Conservation (phyloP, 2,329 filamentous ascomycete species). For the Blastomyces percursus region DNA sequence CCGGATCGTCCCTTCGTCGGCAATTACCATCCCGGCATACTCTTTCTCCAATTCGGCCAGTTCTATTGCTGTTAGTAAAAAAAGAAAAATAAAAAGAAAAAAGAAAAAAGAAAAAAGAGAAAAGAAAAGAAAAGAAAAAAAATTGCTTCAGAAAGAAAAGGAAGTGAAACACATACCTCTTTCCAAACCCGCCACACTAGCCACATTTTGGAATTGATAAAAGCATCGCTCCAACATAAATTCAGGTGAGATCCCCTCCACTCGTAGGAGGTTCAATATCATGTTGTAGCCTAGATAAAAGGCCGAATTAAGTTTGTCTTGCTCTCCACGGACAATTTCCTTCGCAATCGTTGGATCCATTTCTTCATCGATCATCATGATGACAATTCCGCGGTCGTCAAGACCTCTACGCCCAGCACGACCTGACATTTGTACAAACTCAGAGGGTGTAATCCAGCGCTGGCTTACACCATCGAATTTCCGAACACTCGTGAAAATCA, state of each 20-base stretch:
- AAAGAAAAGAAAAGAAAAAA: constrained; percentile 11
- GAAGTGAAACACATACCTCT: constrained; percentile 38
- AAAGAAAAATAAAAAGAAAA: too few species aligned
- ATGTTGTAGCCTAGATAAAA: constrained; percentile 99
- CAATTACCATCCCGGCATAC: constrained; percentile 60
- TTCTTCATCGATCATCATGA: constrained; percentile 98
- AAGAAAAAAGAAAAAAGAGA: too few species aligned
- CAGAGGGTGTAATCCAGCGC: constrained; percentile 81
- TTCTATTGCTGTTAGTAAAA: constrained; percentile 39
- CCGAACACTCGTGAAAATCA: constrained; percentile 93
- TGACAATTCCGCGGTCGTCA: constrained; percentile 94
- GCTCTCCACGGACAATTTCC: constrained; percentile 88
- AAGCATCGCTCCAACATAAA: constrained; percentile 99
- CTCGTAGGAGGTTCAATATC: constrained; percentile 89
- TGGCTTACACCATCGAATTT: constrained; percentile 81
- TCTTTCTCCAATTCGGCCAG: constrained; percentile 67
- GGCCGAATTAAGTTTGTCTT: constrained; percentile 93
- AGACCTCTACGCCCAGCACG: constrained; percentile 93
- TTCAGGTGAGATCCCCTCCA: constrained; percentile 98
- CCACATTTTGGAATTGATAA: constrained; percentile 94
- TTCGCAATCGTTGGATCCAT: constrained; percentile 93
- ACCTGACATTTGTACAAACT: constrained; percentile 98
- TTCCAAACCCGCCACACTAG: constrained; percentile 72
- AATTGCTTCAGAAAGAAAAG: background rate
- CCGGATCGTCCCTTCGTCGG: constrained; percentile 78